Evolutionary conservation across 83 land plant genomes (phyloP), one percentile per base, ranked within the genome.

Genomic region (Picea mariana): DNA sequence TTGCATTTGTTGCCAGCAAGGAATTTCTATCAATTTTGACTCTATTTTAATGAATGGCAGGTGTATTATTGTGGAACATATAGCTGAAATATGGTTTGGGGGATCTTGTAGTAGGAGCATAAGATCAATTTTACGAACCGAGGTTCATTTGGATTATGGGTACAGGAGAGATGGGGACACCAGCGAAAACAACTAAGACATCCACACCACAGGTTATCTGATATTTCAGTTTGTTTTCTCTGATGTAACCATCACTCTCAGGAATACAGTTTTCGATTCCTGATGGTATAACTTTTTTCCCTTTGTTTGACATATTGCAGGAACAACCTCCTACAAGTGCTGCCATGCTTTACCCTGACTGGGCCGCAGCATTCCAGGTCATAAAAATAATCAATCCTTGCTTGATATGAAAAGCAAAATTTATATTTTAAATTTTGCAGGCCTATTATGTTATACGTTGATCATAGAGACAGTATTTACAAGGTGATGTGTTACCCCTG

Each of bases 341-440:
- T 60, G 79, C 89, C 7, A 24, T 80, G 17, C 44, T 59, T 40
- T 89, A 84, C 78, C 82, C 82, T 68, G 90, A 89, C 62, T 89
- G 90, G 88, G 81, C 84, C 55, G 85, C 88, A 1, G 58, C 58
- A 52, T 84, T 84, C 78, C 90, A 85, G 84, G 87, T 85, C 21
- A 27, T 49, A 20, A 24, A 47, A 40, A 24, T 34, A 9, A 34
- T 75, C 6, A 18, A 11, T 16, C 18, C 13, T 75, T 40, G 42
- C 21, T 23, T 24, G 7, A 65, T 1, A 9, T 65, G 67, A 24
- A 65, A n/a, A 65, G 24, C 9, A n/a, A 65, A 65, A 65, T 1
- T 6, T 42, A 49, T 15, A 42, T 67, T 49, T 9, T 52, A 52
- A 52, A 34, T 71, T 21, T 26, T 59, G 44, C 15, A 49, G 49